A percentile compares a stretch with the other conserved stretches of the same genome.
Evolutionary conservation across 179 eudicot species (phyloP).

Genomic region (Actinidia arguta): DNA sequence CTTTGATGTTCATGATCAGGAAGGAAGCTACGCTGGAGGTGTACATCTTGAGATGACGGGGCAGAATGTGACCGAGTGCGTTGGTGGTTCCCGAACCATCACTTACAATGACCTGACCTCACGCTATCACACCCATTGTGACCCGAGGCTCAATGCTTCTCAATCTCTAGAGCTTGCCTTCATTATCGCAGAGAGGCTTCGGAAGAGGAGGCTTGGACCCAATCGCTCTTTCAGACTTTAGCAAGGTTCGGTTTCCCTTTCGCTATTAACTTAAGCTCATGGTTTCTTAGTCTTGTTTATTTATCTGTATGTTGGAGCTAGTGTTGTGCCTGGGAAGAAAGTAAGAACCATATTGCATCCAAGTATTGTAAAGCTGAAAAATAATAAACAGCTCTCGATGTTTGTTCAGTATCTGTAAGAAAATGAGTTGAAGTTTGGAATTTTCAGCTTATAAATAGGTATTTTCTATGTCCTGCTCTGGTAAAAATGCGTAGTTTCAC

Average conservation of each 20-base stretch:
- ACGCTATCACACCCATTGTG: slow-evolving; percentile 46
- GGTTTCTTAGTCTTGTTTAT: background rate
- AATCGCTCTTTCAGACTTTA: slow-evolving; percentile 16
- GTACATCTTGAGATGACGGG: slow-evolving; percentile 49
- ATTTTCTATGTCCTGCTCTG: too few relatives aligned
- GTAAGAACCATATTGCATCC: background rate
- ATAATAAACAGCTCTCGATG: background rate
- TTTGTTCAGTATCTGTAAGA: background rate
- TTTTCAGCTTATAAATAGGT: too few relatives aligned
- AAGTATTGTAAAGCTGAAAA: background rate
- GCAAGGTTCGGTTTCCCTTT: background rate
- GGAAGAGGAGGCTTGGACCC: slow-evolving; percentile 36
- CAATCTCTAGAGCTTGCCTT: slow-evolving; percentile 49
- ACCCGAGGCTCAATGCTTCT: slow-evolving; percentile 46
- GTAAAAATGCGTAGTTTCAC: too few relatives aligned
- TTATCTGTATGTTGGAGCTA: background rate
- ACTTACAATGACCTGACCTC: slow-evolving; percentile 42
- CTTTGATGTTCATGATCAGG: slow-evolving; percentile 47
- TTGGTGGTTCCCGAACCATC: slow-evolving; percentile 41
- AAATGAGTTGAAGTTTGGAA: too few relatives aligned
- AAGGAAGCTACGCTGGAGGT: slow-evolving; percentile 47
- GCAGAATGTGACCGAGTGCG: slow-evolving; percentile 44
- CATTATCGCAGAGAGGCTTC: slow-evolving; percentile 42
- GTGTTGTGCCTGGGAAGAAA: background rate
- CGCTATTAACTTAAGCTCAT: background rate